Percentiles rank a stretch among this genome's conserved stretches.
Evolutionary conservation across 73 alveolate species (phyloP).

Genomic region (Tetrahymena thermophila): DNA sequence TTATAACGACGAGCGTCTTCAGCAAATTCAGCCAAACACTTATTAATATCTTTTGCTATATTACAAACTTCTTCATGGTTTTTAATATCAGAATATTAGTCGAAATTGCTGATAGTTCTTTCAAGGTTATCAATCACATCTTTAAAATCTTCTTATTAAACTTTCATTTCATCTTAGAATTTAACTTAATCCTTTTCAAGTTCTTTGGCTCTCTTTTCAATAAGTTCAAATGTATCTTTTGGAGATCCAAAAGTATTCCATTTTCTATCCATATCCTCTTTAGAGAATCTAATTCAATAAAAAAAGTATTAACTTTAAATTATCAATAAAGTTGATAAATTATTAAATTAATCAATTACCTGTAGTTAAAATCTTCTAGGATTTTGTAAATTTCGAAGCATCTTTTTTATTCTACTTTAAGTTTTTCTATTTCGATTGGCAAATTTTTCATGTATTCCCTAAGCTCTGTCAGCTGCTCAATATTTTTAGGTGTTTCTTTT

Average conservation of each 20-base stretch:
- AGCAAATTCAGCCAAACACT: slow-evolving; percentile 83
- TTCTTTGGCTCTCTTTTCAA: slow-evolving; percentile 78
- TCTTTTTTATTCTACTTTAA: slow-evolving; percentile 72
- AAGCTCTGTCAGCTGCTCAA: slow-evolving; percentile 92
- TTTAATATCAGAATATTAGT: slow-evolving; percentile 76
- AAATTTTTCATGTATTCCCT: slow-evolving; percentile 87
- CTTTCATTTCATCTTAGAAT: slow-evolving; percentile 90
- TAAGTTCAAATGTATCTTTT: slow-evolving; percentile 74
- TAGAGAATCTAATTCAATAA: slow-evolving; percentile 56
- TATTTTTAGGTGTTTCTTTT: slow-evolving; percentile 83
- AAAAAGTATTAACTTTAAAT: too few relatives aligned
- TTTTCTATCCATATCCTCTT: slow-evolving; percentile 87
- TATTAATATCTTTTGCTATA: slow-evolving; percentile 84
- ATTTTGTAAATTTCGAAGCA: slow-evolving; percentile 84
- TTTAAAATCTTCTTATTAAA: slow-evolving; percentile 90
- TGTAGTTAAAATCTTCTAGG: slow-evolving; percentile 90
- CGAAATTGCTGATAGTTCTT: slow-evolving; percentile 88
- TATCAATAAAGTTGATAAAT: too few relatives aligned
- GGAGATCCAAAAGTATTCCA: slow-evolving; percentile 97
- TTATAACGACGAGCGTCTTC: slow-evolving; percentile 86
- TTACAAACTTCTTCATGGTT: slow-evolving; percentile 81
- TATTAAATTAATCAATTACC: slow-evolving; percentile 8
- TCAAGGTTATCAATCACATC: slow-evolving; percentile 89
- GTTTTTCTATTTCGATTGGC: slow-evolving; percentile 90
- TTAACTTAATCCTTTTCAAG: slow-evolving; percentile 93